Base-by-base conservation (phyloP, 2,329 filamentous ascomycete genomes). In the Juglanconis oblonga region DNA sequence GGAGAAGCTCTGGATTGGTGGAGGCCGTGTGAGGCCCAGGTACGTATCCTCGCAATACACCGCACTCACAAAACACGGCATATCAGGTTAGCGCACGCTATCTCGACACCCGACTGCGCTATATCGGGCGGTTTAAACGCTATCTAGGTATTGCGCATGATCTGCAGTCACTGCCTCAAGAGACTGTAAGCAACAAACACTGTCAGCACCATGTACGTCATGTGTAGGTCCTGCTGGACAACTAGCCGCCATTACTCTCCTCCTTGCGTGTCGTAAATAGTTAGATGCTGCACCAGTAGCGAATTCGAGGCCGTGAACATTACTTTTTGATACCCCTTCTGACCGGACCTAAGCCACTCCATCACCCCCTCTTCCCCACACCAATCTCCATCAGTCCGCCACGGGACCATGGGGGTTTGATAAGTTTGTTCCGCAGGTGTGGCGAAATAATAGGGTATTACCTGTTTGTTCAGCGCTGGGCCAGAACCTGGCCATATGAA, bases 401-500 rank as follows among this genome's bases (percentile, higher is more conserved):
- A 38, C 33, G 24, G 17, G 38, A 33, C 33, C 33, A 53, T 44
- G 49, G 38, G 33, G 40, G 33, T 33, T 13, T 3, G 44, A 55
- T 6, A 47, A 36, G 31, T 14, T 55, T 55, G 24, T 47, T 24
- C 2, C 24, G 24, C 2, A 24, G 24, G 24, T 2, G 24, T 24
- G 24, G 24, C 24, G 24, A 24, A 2, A 24, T 24, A 24, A 24
- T 24, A 24, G 2, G 24, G 24, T 24, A 24, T 24, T 24, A 24
- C 24, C 24, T 2, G 24, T 24, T 24, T 24, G 24, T 24, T 24
- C 24, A 24, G 24, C 24, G 24, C 24, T 24, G 24, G 24, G 29
- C n/a, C 40, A 35, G n/a, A 47, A 36, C 35, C 40, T 24, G 40
- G 52, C 5, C 42, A 44, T 55, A 2, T 61, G 58, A 61, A 61